Percentiles rank a stretch among this genome's conserved stretches.
These are phyloP conservation scores for Blastocystis sp. DNA, from an alignment of 352 stramenopile species.

Conservation along the genomic window DNA sequence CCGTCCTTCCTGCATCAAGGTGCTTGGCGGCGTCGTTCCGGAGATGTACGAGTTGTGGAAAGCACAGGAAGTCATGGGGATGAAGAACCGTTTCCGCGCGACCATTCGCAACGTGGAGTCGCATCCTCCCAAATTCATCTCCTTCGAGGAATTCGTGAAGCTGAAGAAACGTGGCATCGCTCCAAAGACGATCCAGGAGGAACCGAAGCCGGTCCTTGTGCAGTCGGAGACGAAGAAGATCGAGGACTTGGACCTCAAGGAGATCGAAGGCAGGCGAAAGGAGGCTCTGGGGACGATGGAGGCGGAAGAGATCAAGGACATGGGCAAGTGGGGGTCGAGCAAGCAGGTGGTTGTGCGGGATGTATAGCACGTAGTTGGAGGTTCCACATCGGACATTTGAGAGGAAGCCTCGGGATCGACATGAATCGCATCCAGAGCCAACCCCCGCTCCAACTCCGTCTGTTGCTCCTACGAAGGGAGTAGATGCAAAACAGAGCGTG, in stretches of 20 bases:
- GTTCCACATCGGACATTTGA: too few species aligned
- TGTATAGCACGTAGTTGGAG: too few species aligned
- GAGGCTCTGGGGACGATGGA: not conserved
- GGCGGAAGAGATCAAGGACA: not conserved
- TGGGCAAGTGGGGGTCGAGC: not conserved
- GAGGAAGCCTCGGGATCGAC: too few species aligned
- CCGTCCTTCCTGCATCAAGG: not conserved
- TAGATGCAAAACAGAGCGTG: too few species aligned
- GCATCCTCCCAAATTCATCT: conserved; percentile 44
- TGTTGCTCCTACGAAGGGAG: not conserved
- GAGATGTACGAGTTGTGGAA: not conserved
- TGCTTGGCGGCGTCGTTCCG: conserved; percentile 19
- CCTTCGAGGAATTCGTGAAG: conserved; percentile 50
- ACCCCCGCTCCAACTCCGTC: too few species aligned
- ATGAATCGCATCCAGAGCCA: too few species aligned
- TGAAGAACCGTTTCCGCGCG: conserved; percentile 25
- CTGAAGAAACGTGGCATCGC: not conserved
- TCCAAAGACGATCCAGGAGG: not conserved
- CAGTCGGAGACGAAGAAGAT: conserved; percentile 19
- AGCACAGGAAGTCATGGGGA: conserved; percentile 16
- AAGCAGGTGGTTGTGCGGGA: conserved; percentile 14
- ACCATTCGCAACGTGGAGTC: not conserved
- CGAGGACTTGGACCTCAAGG: conserved; percentile 6
- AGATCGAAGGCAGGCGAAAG: conserved; percentile 7
- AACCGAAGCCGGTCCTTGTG: not conserved